Evolutionary conservation across 768 basidiomycete species (phyloP).

Genomic region (Rhodotorula diobovata): DNA sequence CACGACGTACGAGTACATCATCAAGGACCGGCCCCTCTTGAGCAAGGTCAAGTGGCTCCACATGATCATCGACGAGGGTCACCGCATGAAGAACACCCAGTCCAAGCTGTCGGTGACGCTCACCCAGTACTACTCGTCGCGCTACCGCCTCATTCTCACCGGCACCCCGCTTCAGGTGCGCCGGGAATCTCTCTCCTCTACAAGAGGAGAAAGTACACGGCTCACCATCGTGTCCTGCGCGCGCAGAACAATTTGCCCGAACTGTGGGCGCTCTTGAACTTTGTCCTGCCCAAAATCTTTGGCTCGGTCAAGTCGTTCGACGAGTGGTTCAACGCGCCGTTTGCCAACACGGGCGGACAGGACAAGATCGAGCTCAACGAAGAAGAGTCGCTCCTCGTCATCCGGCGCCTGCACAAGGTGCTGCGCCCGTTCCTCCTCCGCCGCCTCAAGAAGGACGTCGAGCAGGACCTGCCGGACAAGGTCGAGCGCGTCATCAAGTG

Average conservation of each 20-base stretch:
- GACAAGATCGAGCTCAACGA: conserved; percentile 99
- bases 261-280: conserved; percentile 92
- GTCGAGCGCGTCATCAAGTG: conserved; percentile 71
- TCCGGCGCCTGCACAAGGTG: conserved; percentile 73
- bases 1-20: conserved; percentile 66
- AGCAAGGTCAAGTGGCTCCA: conserved; percentile 61
- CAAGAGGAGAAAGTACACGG: too few species aligned
- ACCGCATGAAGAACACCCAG: conserved; percentile 89
- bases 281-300: conserved; percentile 95
- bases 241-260: conserved; percentile 89
- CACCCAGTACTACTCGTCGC: conserved; percentile 77
- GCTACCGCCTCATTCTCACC: conserved; percentile 86
- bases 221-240: not conserved
- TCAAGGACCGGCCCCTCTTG: conserved; percentile 43
- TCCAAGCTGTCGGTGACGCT: conserved; percentile 55
- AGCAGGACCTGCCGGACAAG: conserved; percentile 71
- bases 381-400: conserved; percentile 97
- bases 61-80: conserved; percentile 94
- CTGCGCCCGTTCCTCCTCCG: conserved; percentile 94
- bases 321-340: conserved; percentile 99
- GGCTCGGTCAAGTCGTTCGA: conserved; percentile 99
- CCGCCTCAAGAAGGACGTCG: conserved; percentile 87
- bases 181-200: too few species aligned
- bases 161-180: conserved; percentile 91
- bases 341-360: conserved; percentile 93